Conservation (phyloP, 1,284 basidiomycete genomes). For the Phylloporus sp. region DNA sequence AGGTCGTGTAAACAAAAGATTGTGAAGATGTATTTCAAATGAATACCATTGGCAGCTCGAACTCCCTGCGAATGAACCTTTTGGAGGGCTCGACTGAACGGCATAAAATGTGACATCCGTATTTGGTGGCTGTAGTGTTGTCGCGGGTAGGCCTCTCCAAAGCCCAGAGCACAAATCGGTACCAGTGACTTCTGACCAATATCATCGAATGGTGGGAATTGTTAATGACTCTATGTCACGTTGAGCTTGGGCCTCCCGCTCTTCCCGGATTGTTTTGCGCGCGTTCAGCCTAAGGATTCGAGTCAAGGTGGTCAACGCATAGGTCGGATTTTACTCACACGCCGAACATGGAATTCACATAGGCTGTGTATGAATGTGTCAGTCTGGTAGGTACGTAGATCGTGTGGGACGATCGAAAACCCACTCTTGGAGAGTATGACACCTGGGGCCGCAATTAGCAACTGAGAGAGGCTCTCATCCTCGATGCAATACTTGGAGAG, state of each 20-base stretch:
- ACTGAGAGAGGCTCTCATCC: neutral
- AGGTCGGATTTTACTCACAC: constrained; percentile 18
- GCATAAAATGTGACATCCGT: too few species aligned
- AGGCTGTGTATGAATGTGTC: constrained; percentile 18
- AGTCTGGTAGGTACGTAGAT: neutral
- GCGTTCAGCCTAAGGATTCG: constrained; percentile 19
- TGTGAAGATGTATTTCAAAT: neutral
- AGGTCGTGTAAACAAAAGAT: neutral
- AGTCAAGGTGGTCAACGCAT: neutral
- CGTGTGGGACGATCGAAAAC: neutral
- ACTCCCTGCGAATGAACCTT: neutral
- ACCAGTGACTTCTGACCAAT: neutral
- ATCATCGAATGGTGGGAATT: constrained; percentile 11
- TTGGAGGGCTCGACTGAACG: neutral
- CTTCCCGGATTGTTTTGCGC: constrained; percentile 18
- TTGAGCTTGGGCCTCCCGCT: constrained; percentile 3
- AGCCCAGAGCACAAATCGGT: too few species aligned
- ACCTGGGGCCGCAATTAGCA: constrained; percentile 15
- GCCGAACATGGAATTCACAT: constrained; percentile 30
- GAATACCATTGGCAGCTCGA: neutral
- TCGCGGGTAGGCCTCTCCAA: too few species aligned
- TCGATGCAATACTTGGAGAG: constrained; percentile 21
- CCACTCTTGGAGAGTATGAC: constrained; percentile 21
- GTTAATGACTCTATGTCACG: constrained; percentile 18
- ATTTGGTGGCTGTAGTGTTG: too few species aligned